Evolutionary conservation across 306 rosid genomes (phyloP).

Genomic region (Rosa lucieae): DNA sequence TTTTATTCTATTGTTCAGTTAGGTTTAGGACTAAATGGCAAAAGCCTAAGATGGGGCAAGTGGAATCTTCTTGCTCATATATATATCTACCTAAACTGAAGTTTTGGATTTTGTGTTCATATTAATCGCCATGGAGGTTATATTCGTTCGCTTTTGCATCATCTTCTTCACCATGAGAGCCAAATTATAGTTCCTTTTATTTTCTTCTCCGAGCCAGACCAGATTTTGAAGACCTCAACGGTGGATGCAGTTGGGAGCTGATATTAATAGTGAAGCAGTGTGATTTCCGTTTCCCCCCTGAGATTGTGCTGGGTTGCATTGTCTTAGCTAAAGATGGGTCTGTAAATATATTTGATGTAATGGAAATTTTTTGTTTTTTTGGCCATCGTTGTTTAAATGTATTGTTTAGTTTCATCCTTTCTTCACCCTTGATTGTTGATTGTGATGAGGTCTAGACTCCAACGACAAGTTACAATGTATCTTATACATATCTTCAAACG

Average conservation of each 20-base stretch:
- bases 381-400: conserved; percentile 29
- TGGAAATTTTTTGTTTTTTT: background rate
- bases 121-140: background rate
- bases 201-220: conserved; percentile 6
- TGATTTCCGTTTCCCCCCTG: background rate
- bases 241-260: conserved; percentile 82
- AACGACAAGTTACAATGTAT: conserved; percentile 26
- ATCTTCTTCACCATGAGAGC: background rate
- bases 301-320: conserved; percentile 34
- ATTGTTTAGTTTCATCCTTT: conserved; percentile 58
- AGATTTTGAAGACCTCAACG: conserved; percentile 46
- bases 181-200: background rate
- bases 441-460: conserved; percentile 58
- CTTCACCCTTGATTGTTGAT: conserved; percentile 36
- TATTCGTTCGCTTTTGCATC: background rate
- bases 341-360: conserved; percentile 45
- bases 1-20: background rate
- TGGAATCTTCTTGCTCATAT: background rate
- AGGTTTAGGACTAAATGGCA: background rate
- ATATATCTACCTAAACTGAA: background rate
- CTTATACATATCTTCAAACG: conserved; percentile 40
- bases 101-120: background rate
- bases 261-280: conserved; percentile 25
- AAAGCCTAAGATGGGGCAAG: background rate
- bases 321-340: conserved; percentile 31